Conservation (phyloP, 805 yeast genomes). For the Hanseniaspora pseudoguilliermondii region DNA sequence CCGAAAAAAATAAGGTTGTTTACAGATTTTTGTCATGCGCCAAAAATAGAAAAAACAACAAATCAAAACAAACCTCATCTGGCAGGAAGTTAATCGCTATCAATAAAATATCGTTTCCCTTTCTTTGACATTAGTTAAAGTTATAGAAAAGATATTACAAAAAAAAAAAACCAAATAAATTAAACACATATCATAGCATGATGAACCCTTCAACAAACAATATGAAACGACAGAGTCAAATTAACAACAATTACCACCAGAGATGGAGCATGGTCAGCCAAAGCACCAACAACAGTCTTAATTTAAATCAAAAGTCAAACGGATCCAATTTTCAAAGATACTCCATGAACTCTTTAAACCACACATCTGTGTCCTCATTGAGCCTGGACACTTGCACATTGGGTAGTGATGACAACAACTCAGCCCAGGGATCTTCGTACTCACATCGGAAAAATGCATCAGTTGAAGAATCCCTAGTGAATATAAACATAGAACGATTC, state of each 20-base stretch:
- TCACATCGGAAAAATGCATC: constrained; percentile 10
- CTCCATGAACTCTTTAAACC: constrained; percentile 10
- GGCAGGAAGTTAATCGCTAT: too few species aligned
- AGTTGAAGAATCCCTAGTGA: constrained; percentile 10
- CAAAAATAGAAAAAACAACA: too few species aligned
- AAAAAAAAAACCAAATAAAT: neutral
- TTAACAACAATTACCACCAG: neutral
- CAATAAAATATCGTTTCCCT: too few species aligned
- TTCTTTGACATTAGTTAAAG: neutral
- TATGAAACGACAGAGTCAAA: constrained; percentile 4
- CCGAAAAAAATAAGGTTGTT: too few species aligned
- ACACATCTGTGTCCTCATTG: constrained; percentile 5
- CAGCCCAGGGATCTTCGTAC: neutral
- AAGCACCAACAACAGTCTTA: constrained; percentile 4
- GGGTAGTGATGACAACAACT: constrained; percentile 1
- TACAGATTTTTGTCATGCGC: too few species aligned
- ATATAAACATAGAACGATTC: constrained; percentile 9
- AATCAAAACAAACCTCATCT: too few species aligned
- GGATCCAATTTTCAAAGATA: neutral
- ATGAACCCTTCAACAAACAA: neutral
- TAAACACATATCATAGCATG: neutral
- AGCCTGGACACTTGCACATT: constrained; percentile 2
- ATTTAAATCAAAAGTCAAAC: neutral
- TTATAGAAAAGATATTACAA: neutral
- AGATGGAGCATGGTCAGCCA: constrained; percentile 12